Evolutionary conservation across 1,284 basidiomycete species (phyloP), one percentile per base, ranked within the genome.

Genomic region (Ustilago nuda): DNA sequence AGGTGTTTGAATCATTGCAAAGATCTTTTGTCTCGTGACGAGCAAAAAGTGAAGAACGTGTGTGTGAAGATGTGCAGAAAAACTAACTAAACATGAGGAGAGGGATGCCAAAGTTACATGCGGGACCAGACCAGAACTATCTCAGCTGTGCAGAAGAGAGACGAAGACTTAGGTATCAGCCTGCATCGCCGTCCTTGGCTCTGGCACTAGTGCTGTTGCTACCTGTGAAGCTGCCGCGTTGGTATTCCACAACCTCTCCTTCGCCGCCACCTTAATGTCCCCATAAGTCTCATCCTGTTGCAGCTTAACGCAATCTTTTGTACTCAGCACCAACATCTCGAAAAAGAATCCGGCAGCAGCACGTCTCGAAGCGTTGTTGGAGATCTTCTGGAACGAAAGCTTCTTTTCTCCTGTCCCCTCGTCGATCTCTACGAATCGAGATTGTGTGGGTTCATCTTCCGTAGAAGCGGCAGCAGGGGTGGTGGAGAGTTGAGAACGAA

Each of bases 341-440:
- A 98, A 99, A 89, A 99, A 99, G 89, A 99, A 98, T 2, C 93
- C 91, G 0, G 95, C 91, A 0, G 95, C 94, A 4, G 95, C 96
- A 52, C 94, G 91, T 59, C 94, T 91, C 8, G 93, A 92, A 8
- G 94, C 93, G 90, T 92, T 93, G 79, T 91, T 88, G 2, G 92
- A 89, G 87, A 92, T 90, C 80, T 90, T 88, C 59, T 89, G 89
- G 87, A 95, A 95, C 81, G 90, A 91, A 77, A 94, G 86, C 6
- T 88, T 87, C 86, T 90, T 91, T 12, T 63, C 56, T 19, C 57
- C 39, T 12, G 39, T 65, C 54, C 76, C 77, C 1, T 56, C 62
- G 46, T 62, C 64, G 27, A 68, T 4, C 13, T 76, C 68, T 39
- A 72, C 51, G 59, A 76, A 76, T 13, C 66, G 56, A 13, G 65